phyloP scores from a whole-genome alignment of 2,329 filamentous ascomycete genomes.

The Magnaporthiopsis incrustans region DNA sequence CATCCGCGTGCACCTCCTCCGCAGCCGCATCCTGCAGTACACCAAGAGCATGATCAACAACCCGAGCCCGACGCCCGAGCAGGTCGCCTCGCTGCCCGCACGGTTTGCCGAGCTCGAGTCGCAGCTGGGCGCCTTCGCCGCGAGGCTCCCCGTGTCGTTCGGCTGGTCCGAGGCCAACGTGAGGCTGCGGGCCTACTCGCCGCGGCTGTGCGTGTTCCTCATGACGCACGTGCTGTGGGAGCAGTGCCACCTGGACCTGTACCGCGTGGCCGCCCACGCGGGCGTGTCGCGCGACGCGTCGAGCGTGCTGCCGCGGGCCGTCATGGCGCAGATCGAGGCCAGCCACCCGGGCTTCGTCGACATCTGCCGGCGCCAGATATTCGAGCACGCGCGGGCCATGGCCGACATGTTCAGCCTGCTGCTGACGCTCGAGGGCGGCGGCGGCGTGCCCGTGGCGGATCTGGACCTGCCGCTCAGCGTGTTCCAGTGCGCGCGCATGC shows the following conservation, averaged over 20 bases:
- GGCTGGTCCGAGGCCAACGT: constrained; percentile 50
- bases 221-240: constrained; percentile 55
- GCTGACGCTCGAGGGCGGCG: constrained; percentile 36
- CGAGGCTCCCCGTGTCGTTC: constrained; percentile 45
- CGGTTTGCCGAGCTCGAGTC: constrained; percentile 38
- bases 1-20: constrained; percentile 46
- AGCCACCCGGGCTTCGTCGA: constrained; percentile 34
- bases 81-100: constrained; percentile 33
- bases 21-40: constrained; percentile 46
- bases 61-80: constrained; percentile 31
- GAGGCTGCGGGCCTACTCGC: constrained; percentile 47
- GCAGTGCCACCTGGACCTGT: constrained; percentile 50
- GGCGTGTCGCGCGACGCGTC: constrained; percentile 39
- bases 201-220: constrained; percentile 47
- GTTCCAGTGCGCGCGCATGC: constrained; percentile 45
- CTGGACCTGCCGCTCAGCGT: constrained; percentile 47
- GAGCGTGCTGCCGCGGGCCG: constrained; percentile 28
- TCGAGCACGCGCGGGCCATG: constrained; percentile 47
- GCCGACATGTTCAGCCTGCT: constrained; percentile 46
- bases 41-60: constrained; percentile 33
- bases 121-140: constrained; percentile 42
- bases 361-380: constrained; percentile 42
- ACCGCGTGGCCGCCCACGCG: constrained; percentile 38
- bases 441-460: constrained; percentile 41
- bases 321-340: constrained; percentile 32